Conservation (phyloP, 148 eudicot species). For the Rhododendron griersonianum region DNA sequence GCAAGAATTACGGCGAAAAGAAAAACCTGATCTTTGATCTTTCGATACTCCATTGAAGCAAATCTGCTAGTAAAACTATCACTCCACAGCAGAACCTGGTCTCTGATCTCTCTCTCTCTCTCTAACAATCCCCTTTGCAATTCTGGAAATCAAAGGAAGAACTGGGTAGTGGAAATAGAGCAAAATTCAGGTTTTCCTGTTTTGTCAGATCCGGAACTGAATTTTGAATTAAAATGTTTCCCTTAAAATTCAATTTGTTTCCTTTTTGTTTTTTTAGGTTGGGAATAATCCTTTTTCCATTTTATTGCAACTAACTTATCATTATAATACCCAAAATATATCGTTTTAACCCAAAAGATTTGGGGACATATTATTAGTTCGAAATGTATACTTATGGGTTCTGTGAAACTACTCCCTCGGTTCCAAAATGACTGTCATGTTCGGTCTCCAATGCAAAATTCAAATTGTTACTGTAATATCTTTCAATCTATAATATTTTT, state of each 20-base stretch:
- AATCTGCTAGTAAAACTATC: background rate
- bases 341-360: background rate
- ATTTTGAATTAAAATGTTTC: background rate
- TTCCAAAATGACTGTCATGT: no score
- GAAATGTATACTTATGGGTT: background rate
- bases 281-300: background rate
- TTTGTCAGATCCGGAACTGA: no score
- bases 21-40: constrained; percentile 72
- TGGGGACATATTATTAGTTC: background rate
- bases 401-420: background rate
- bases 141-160: background rate
- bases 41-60: constrained; percentile 75
- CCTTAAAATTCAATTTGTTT: background rate
- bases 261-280: background rate
- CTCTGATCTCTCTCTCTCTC: constrained; percentile 26
- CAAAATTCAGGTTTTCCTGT: no score
- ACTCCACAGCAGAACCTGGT: constrained; percentile 35
- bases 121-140: background rate
- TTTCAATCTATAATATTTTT: no score
- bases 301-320: background rate
- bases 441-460: no score
- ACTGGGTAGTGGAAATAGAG: no score
- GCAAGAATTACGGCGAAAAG: background rate
- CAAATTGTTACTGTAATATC: no score
- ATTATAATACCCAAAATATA: background rate